These are phyloP conservation scores for Digitaria exilis DNA, from an alignment of 202 grass and related monocot species.

Conservation along the genomic window DNA sequence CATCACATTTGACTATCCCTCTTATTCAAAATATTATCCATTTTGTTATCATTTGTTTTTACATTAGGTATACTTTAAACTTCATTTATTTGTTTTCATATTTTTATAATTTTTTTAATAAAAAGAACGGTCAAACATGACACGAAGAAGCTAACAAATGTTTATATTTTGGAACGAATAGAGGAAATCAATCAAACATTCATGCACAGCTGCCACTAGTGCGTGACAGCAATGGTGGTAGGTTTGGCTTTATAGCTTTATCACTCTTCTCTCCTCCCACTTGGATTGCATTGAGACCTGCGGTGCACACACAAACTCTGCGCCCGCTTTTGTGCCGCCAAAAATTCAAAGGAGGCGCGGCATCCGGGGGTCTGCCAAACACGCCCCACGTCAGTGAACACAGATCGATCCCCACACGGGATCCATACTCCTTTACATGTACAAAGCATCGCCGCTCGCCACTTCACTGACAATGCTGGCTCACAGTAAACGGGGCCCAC, in stretches of 20 bases:
- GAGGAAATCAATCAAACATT: too few species aligned
- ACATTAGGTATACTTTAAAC: too few species aligned
- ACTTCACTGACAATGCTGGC: not conserved
- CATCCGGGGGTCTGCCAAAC: rapidly evolving
- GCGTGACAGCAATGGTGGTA: not conserved
- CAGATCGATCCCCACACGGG: not conserved
- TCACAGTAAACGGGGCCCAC: rapidly evolving
- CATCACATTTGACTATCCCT: too few species aligned
- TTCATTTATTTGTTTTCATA: too few species aligned
- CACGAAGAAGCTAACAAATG: too few species aligned
- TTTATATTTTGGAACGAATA: too few species aligned
- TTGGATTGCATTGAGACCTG: not conserved
- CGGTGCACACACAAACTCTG: not conserved
- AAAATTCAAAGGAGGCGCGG: not conserved
- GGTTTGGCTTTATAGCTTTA: not conserved
- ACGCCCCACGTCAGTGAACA: rapidly evolving
- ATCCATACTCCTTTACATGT: not conserved
- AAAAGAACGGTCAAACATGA: too few species aligned
- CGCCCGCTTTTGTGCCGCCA: not conserved
- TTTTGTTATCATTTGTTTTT: too few species aligned
- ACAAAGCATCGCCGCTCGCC: rapidly evolving
- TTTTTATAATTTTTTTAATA: too few species aligned
- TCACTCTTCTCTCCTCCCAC: not conserved
- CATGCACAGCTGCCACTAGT: too few species aligned
- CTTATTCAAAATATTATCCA: too few species aligned